These are phyloP conservation scores for Ramularia endophylla DNA, from an alignment of 2,329 filamentous ascomycete genomes.

Conservation along the genomic window DNA sequence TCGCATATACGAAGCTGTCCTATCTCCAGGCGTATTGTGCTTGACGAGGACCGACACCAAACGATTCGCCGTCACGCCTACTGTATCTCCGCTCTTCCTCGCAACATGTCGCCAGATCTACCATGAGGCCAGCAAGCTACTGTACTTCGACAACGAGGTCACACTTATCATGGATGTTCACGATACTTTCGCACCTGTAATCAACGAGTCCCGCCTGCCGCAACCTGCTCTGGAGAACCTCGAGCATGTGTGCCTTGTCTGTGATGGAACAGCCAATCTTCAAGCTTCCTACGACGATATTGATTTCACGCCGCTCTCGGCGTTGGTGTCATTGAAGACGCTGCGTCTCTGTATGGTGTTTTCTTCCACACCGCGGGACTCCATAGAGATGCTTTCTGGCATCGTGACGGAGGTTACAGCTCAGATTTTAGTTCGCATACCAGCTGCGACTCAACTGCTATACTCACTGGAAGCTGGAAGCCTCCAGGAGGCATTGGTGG, in stretches of 20 bases:
- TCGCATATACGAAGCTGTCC: constrained; percentile 13
- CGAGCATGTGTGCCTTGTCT: constrained; percentile 19
- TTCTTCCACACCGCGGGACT: not conserved
- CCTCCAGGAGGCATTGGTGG: not conserved
- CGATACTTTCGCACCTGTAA: constrained; percentile 22
- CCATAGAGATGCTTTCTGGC: not conserved
- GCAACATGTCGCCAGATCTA: constrained; percentile 35
- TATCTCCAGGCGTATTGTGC: constrained; percentile 17
- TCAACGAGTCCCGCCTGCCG: constrained; percentile 20
- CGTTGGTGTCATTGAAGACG: constrained; percentile 5
- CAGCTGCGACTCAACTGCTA: not conserved
- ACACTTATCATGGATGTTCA: constrained; percentile 22
- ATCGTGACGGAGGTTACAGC: not conserved
- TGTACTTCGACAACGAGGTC: constrained; percentile 43
- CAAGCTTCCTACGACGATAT: constrained; percentile 18
- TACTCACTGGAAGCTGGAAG: not conserved
- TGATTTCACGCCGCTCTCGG: constrained; percentile 16
- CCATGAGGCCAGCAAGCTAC: constrained; percentile 35
- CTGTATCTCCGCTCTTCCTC: constrained; percentile 36
- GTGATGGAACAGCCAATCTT: constrained; percentile 21
- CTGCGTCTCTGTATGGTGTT: constrained; percentile 3
- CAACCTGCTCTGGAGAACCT: constrained; percentile 17
- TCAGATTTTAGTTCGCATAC: not conserved
- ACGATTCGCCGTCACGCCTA: constrained; percentile 15
- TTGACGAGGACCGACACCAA: constrained; percentile 16